Conservation (phyloP, 495 filamentous ascomycete species). For the Talaromyces stipitatus region DNA sequence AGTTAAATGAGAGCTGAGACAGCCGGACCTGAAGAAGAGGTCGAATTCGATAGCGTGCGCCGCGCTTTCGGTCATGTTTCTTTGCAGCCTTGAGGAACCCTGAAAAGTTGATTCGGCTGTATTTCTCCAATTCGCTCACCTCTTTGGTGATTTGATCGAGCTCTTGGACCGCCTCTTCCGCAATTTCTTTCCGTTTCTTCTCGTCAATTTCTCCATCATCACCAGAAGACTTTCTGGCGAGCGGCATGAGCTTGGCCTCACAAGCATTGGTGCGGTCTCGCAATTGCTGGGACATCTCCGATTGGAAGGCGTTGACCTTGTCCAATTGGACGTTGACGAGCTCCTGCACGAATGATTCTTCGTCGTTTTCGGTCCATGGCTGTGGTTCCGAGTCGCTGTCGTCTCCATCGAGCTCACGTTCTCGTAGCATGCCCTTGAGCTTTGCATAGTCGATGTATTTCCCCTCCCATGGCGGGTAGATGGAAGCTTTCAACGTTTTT, state of each 20-base stretch:
- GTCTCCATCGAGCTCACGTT: conserved; percentile 47
- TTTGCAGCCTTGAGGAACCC: conserved; percentile 97
- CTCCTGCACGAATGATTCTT: conserved; percentile 88
- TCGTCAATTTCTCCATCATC: conserved; percentile 25
- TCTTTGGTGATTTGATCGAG: conserved; percentile 84
- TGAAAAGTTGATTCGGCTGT: conserved; percentile 92
- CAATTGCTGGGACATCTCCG: conserved; percentile 61
- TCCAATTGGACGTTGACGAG: conserved; percentile 89
- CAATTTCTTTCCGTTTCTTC: conserved; percentile 38
- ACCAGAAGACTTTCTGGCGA: conserved; percentile 25
- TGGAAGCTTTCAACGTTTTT: conserved; percentile 67
- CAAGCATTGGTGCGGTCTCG: conserved; percentile 56
- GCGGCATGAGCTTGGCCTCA: conserved; percentile 42
- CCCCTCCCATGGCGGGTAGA: conserved; percentile 84
- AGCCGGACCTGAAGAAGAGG: conserved; percentile 85
- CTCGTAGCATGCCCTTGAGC: conserved; percentile 80
- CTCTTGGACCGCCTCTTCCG: conserved; percentile 67
- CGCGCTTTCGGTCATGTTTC: conserved; percentile 93
- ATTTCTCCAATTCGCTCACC: conserved; percentile 88
- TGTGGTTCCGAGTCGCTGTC: conserved; percentile 42
- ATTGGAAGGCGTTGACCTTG: conserved; percentile 88
- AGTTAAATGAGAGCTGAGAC: conserved; percentile 84
- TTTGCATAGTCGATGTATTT: conserved; percentile 93
- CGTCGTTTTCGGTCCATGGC: conserved; percentile 91
- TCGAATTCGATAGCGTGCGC: conserved; percentile 72